Evolutionary conservation across 306 rosid species (phyloP), one percentile per base, ranked within the genome.

Genomic region (Myrica gale): DNA sequence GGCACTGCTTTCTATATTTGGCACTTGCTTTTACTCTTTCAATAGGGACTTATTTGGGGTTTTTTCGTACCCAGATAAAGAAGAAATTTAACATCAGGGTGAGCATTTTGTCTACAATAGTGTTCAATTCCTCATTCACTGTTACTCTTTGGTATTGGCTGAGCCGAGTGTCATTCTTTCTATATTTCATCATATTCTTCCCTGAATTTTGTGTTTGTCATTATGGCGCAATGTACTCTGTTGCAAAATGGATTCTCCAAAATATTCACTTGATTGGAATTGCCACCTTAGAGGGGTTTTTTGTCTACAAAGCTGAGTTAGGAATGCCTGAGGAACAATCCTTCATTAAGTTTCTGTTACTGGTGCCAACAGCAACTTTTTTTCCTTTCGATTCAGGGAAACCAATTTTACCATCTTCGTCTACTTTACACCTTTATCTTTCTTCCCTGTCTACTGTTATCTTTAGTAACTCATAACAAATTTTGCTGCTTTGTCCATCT

Each of bases 31-130:
- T 90, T 79, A 63, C 84, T 46, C 6, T 96, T 80, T 77, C 82
- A 20, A 55, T 87, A 10, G 98, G 90, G 76, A 80, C 86, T 2
- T 92, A 92, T 82, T 46, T 89, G 88, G 99, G 99, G 68, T 89
- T 88, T 78, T 92, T 90, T 69, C 93, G 99, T 44, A 90, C 94
- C 5, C 93, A 86, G 72, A 90, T 90, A 54, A 87, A 87, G 75
- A 96, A 80, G 89, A 96, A 91, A 86, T 96, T 96, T 84, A 96
- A 96, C 86, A 92, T 96, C 78, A 87, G 90, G 96, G 99, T 92
- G 42, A 78, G 82, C 23, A 45, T 62, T 56, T 13, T 78, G 71
- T 67, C 55, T 69, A 42, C 6, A n/a, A 4, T 55, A 52, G 26
- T 79, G 50, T 76, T 7, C 46, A 9, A 54, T 41, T 73, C 44